These are phyloP conservation scores for Nyctanthes arbortristis DNA, from an alignment of 257 asterid species.

Conservation along the genomic window DNA sequence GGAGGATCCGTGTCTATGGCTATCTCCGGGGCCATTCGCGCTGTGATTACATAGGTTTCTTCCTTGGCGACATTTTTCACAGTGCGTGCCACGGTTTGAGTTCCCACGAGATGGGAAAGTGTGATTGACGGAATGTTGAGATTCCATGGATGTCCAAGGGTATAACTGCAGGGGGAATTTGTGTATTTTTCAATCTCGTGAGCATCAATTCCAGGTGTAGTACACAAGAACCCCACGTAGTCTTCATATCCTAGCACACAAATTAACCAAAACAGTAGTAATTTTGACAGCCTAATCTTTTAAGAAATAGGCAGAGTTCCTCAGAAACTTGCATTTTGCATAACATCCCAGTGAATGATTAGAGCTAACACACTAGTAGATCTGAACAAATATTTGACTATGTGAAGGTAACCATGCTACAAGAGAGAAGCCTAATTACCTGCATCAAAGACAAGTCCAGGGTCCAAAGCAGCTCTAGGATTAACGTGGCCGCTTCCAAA, in stretches of 20 bases:
- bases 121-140: constrained; percentile 85
- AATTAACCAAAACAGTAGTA: constrained; percentile 20
- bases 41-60: constrained; percentile 84
- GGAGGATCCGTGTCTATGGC: constrained; percentile 90
- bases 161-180: constrained; percentile 83
- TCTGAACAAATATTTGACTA: not conserved
- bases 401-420: not conserved
- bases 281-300: constrained; percentile 1
- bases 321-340: not conserved
- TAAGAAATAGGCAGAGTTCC: not conserved
- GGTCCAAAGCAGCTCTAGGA: constrained; percentile 79
- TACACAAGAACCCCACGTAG: constrained; percentile 93
- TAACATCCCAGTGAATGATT: not conserved
- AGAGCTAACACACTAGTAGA: no score
- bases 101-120: constrained; percentile 87
- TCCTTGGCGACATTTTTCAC: constrained; percentile 85
- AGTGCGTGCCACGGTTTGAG: constrained; percentile 70
- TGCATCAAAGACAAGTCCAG: constrained; percentile 76
- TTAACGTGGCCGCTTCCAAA: constrained; percentile 82
- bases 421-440: constrained; percentile 32
- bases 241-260: constrained; percentile 65
- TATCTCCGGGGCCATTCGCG: constrained; percentile 85
- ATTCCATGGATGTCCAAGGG: constrained; percentile 83
- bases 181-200: constrained; percentile 71
- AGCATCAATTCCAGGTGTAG: constrained; percentile 75